Evolutionary conservation across 257 asterid genomes (phyloP).

Genomic region (Primulina huaijiensis): DNA sequence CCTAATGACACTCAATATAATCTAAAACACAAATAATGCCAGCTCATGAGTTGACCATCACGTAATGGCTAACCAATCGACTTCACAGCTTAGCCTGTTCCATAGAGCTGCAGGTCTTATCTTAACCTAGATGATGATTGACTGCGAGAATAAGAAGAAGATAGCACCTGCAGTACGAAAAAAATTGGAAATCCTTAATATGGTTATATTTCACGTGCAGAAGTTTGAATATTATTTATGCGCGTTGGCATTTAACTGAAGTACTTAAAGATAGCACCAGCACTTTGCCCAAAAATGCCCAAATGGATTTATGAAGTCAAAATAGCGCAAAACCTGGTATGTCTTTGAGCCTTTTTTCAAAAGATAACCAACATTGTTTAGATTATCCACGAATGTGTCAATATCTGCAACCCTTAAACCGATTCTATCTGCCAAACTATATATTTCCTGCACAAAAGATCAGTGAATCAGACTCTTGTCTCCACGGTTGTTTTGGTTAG

Average conservation of each 20-base stretch:
- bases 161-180: slow-evolving; percentile 54
- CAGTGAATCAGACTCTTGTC: slow-evolving; percentile 20
- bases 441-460: slow-evolving; percentile 63
- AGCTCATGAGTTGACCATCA: background rate
- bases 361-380: slow-evolving; percentile 83
- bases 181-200: background rate
- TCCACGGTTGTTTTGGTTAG: background rate
- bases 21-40: background rate
- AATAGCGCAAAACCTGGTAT: slow-evolving; percentile 59
- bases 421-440: slow-evolving; percentile 80
- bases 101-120: slow-evolving; percentile 29
- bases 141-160: slow-evolving; percentile 73
- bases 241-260: background rate
- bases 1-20: background rate
- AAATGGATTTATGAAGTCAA: slow-evolving; percentile 13
- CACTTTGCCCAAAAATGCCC: background rate
- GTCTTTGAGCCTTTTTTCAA: slow-evolving; percentile 89
- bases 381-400: slow-evolving; percentile 74
- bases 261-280: slow-evolving; percentile 1
- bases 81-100: slow-evolving; percentile 15
- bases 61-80: background rate
- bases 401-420: slow-evolving; percentile 80
- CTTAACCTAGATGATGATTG: slow-evolving; percentile 49
- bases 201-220: background rate
- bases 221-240: background rate